Evolutionary conservation across 345 rosid species (phyloP).

Genomic region (Eucalyptus erythrocorys): DNA sequence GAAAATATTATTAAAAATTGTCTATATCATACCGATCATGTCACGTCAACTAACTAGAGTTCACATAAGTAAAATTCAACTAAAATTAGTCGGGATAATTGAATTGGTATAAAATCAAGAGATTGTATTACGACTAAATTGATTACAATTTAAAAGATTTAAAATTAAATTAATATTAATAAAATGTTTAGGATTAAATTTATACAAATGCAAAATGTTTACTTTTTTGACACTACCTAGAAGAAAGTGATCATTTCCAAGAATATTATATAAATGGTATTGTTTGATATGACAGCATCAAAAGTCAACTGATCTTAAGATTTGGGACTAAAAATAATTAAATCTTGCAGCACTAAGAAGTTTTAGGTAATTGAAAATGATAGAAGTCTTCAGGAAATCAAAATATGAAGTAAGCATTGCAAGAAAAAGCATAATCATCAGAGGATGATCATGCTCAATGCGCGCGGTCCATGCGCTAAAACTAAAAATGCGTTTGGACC

Average conservation of each 20-base stretch:
- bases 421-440: not conserved
- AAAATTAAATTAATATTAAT: rapidly evolving
- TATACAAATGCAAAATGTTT: too few relatives aligned
- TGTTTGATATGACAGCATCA: not conserved
- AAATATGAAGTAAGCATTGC: not conserved
- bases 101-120: too few relatives aligned
- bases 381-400: not conserved
- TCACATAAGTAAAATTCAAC: rapidly evolving
- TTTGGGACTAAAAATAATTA: not conserved
- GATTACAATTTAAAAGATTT: too few relatives aligned
- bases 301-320: not conserved
- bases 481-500: not conserved
- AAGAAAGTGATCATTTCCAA: too few relatives aligned
- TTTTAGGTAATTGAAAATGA: not conserved
- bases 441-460: not conserved
- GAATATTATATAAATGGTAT: too few relatives aligned
- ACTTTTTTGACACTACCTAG: too few relatives aligned
- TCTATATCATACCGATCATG: rapidly evolving
- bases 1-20: too few relatives aligned
- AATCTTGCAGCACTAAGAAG: not conserved
- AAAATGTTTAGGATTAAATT: too few relatives aligned
- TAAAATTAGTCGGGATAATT: rapidly evolving
- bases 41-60: rapidly evolving
- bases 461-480: not conserved
- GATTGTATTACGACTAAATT: too few relatives aligned